Conservation (phyloP, 164 flowering plant species). For the Vitis amurensis region DNA sequence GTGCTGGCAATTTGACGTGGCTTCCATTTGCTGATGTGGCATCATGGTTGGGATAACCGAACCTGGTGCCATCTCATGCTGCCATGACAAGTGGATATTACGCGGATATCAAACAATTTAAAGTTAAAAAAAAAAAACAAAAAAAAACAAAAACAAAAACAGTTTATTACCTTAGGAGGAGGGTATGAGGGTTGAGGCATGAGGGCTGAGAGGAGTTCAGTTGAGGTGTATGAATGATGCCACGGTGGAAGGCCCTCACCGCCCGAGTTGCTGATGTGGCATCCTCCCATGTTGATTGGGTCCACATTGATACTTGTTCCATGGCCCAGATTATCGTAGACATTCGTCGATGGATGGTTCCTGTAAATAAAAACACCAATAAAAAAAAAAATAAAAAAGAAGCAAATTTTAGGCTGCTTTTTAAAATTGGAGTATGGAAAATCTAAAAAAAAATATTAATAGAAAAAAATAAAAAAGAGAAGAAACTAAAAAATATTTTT, state of each 20-base stretch:
- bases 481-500: too few species aligned
- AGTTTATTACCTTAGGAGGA: conserved; percentile 20
- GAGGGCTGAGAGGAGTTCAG: conserved; percentile 38
- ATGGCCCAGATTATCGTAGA: conserved; percentile 29
- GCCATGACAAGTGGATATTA: not conserved
- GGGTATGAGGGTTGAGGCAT: conserved; percentile 26
- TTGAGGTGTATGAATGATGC: conserved; percentile 34
- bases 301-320: conserved; percentile 27
- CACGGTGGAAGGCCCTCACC: conserved; percentile 31
- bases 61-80: conserved; percentile 28
- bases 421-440: too few species aligned
- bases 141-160: too few species aligned
- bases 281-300: conserved; percentile 28
- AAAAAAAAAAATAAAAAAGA: not conserved
- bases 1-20: conserved; percentile 21
- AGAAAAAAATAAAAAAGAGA: too few species aligned
- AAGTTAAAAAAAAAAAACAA: not conserved
- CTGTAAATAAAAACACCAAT: conserved; percentile 13
- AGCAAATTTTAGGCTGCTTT: too few species aligned
- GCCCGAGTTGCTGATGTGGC: conserved; percentile 27
- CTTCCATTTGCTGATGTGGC: conserved; percentile 27
- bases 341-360: conserved; percentile 20
- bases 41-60: conserved; percentile 19
- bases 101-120: not conserved
- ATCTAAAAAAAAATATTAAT: too few species aligned